Conservation (phyloP, 306 rosid genomes). For the Fragaria ananassa region DNA sequence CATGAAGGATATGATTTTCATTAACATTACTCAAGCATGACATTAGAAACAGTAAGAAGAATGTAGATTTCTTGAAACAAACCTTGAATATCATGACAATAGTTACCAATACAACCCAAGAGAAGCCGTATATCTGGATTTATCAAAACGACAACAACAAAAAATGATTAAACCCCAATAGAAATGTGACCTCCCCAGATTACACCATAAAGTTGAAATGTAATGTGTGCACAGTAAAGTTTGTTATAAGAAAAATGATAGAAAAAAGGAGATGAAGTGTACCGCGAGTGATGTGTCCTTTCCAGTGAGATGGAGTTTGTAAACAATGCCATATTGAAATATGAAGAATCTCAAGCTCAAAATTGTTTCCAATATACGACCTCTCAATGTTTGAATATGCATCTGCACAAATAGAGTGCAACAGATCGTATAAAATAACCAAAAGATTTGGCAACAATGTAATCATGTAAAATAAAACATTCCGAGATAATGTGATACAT, state of each 20-base stretch:
- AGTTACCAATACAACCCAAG: constrained; percentile 76
- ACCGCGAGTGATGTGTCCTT: constrained; percentile 80
- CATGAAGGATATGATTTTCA: not conserved
- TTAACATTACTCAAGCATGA: not conserved
- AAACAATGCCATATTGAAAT: constrained; percentile 88
- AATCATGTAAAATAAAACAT: not conserved
- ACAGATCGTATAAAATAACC: constrained; percentile 12
- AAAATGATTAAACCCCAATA: not conserved
- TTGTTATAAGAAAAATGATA: not conserved
- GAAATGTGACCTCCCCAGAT: not conserved
- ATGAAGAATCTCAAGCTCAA: constrained; percentile 72
- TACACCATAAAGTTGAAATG: not conserved
- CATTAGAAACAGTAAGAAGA: not conserved
- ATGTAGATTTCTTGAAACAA: constrained; percentile 27
- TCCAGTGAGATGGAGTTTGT: constrained; percentile 79
- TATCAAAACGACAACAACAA: constrained; percentile 10
- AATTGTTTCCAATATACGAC: constrained; percentile 88
- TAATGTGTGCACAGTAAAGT: not conserved
- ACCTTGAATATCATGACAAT: constrained; percentile 87
- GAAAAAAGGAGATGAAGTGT: constrained; percentile 22
- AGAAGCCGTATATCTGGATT: constrained; percentile 79
- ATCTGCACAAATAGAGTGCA: constrained; percentile 42
- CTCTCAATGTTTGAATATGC: constrained; percentile 84
- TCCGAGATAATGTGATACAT: not conserved
- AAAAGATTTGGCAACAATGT: not conserved